A percentile compares a stretch with the other conserved stretches of the same genome.
Evolutionary conservation across 495 filamentous ascomycete species (phyloP).

Genomic region (Amphirosellinia nigrospora): DNA sequence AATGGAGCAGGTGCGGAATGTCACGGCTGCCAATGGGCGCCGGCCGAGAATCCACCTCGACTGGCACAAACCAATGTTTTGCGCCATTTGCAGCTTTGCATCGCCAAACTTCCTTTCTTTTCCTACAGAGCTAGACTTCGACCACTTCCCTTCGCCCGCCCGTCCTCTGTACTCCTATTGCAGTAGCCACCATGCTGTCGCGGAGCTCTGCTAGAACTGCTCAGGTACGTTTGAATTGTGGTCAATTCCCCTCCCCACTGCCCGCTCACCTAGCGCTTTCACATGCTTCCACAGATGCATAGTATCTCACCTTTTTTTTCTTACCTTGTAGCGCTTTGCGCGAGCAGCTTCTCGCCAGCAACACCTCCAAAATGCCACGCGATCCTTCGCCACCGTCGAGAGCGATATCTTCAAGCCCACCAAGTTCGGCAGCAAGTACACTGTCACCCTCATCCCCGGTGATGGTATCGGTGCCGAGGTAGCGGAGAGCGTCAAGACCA

Average conservation of each 20-base stretch:
- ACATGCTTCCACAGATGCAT: slow-evolving; percentile 37
- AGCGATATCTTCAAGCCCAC: slow-evolving; percentile 97
- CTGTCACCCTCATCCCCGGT: slow-evolving; percentile 95
- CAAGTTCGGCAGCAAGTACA: slow-evolving; percentile 99
- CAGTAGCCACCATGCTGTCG: slow-evolving; percentile 59
- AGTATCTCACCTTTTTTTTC: slow-evolving; percentile 31
- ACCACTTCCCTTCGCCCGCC: slow-evolving; percentile 16
- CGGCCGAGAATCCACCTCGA: slow-evolving; percentile 11
- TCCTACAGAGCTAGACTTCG: slow-evolving; percentile 11
- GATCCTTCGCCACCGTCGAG: slow-evolving; percentile 75
- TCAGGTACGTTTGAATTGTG: slow-evolving; percentile 44
- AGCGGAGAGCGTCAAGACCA: slow-evolving; percentile 95
- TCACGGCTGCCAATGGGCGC: slow-evolving; percentile 32
- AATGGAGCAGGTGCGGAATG: slow-evolving; percentile 38
- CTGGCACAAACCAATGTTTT: slow-evolving; percentile 32
- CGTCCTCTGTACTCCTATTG: slow-evolving; percentile 12
- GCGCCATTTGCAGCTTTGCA: slow-evolving; percentile 41
- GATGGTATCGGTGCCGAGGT: slow-evolving; percentile 99
- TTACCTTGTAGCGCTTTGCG: slow-evolving; percentile 57
- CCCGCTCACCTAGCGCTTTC: slow-evolving; percentile 37
- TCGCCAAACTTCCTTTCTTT: slow-evolving; percentile 23
- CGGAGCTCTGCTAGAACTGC: slow-evolving; percentile 60
- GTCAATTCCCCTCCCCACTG: not conserved
- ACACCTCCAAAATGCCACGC: slow-evolving; percentile 48
- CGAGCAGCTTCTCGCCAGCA: slow-evolving; percentile 57